Base-by-base conservation (phyloP, 129 eudicot genomes). In the Oenanthe sinensis region DNA sequence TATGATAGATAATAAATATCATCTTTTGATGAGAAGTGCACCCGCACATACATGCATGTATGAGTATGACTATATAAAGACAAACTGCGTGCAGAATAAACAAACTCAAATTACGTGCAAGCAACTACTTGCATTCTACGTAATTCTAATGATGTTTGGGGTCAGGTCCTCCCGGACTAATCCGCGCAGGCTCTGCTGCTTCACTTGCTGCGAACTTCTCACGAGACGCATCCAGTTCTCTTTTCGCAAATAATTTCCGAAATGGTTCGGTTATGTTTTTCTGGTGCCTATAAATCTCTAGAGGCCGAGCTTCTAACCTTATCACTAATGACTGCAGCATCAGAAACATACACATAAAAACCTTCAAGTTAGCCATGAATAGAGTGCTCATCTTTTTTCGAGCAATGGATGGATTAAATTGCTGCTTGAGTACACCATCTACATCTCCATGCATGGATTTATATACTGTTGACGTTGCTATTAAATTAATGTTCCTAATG, bases 121-220 rank as follows among this genome's bases (percentile, higher is more conserved):
- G 16, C 73, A 5, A 33, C n/a, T n/a, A n/a, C n/a, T n/a, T n/a
- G n/a, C 33, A 2, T 17, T 75, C n/a, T n/a, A n/a, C 43, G n/a
- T 20, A 3, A 65, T 71, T 72, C 54, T 75, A 75, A 48, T 75
- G 78, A 48, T 75, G 78, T 22, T 75, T 47, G 2, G 63, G 78
- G 15, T 75, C 77, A 45, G 60, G 77, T 5, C 77, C 58, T 14
- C 77, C 77, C 4, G 77, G 58, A 46, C 58, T 74, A n/a, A 74
- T 12, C 42, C 78, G 78, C 78, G 30, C 30, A 46, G 63, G 77
- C 77, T 22, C 76, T 72, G 76, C 45, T 42, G 33, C 43, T 71
- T 16, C 28, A 37, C 40, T 26, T 13, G n/a, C 75, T 16, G 12
- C 14, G 15, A 44, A 1, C 49, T 2, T 39, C 12, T 22, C 24